These are phyloP conservation scores for Penicillium canariense DNA, from an alignment of 495 filamentous ascomycete genomes.

Conservation along the genomic window DNA sequence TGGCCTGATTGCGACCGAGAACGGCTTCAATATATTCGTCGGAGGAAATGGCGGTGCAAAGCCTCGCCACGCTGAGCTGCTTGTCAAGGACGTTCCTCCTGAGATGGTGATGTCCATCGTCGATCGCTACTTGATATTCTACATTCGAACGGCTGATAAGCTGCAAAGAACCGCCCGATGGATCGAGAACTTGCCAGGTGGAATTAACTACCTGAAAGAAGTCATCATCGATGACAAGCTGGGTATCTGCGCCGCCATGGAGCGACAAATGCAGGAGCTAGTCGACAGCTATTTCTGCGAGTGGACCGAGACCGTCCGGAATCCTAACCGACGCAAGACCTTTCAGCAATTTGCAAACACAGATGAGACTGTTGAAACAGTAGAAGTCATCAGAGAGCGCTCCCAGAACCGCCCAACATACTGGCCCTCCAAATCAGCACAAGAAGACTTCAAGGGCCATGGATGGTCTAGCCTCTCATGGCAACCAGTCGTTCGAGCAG, in stretches of 20 bases:
- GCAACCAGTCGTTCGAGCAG: conserved; percentile 78
- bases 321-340: conserved; percentile 63
- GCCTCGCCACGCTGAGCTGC: conserved; percentile 79
- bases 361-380: conserved; percentile 60
- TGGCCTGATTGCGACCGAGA: conserved; percentile 90
- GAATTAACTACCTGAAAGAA: conserved; percentile 77
- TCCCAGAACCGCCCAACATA: conserved; percentile 74
- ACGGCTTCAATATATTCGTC: conserved; percentile 94
- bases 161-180: conserved; percentile 91
- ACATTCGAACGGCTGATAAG: conserved; percentile 94
- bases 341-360: conserved; percentile 94
- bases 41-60: conserved; percentile 91
- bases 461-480: conserved; percentile 74
- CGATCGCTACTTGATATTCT: conserved; percentile 92
- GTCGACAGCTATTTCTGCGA: conserved; percentile 93
- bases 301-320: conserved; percentile 82
- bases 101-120: conserved; percentile 84
- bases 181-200: conserved; percentile 85
- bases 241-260: conserved; percentile 82
- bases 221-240: conserved; percentile 88
- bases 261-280: conserved; percentile 85
- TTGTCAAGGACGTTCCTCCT: conserved; percentile 86
- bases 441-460: conserved; percentile 70
- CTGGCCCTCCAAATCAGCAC: conserved; percentile 72
- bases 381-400: conserved; percentile 74